phyloP scores from a whole-genome alignment of 768 basidiomycete species.

The Rhizopogon salebrosus region DNA sequence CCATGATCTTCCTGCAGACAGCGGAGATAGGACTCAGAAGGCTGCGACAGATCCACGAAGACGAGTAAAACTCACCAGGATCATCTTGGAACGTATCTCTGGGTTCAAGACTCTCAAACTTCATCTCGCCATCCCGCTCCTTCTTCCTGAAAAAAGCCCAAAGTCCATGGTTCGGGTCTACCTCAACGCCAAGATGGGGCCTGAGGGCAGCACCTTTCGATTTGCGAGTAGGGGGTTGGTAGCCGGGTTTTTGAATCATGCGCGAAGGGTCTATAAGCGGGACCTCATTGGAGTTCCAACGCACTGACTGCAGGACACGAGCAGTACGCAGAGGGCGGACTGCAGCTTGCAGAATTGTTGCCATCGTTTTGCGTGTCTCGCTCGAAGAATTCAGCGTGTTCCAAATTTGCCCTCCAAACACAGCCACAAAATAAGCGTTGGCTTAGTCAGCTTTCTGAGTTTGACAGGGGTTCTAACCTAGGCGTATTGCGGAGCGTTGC shows the following conservation, averaged over 20 bases:
- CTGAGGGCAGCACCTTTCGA: conserved; percentile 28
- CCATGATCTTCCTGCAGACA: conserved; percentile 78
- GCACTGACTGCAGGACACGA: conserved; percentile 10
- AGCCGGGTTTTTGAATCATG: neutral
- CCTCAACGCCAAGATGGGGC: conserved; percentile 37
- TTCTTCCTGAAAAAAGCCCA: conserved; percentile 72
- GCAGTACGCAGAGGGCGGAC: conserved; percentile 14
- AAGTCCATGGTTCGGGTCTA: conserved; percentile 66
- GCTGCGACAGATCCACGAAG: neutral
- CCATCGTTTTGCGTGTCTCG: conserved; percentile 11
- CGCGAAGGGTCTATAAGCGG: conserved; percentile 3
- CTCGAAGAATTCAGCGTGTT: neutral
- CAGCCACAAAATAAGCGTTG: conserved; percentile 14
- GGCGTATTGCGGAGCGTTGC: no score
- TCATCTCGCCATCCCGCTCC: conserved; percentile 43
- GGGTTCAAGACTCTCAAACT: conserved; percentile 45
- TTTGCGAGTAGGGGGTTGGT: conserved; percentile 1
- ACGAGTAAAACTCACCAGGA: conserved; percentile 28
- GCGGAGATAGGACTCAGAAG: conserved; percentile 3
- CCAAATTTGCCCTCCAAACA: conserved; percentile 7
- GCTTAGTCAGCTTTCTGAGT: conserved; percentile 7
- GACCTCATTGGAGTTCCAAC: conserved; percentile 19
- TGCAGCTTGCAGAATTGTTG: conserved; percentile 13
- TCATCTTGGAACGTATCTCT: conserved; percentile 23
- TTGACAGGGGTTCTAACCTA: no score